These are phyloP conservation scores for Eremomyces bilateralis DNA, from an alignment of 495 filamentous ascomycete genomes.

Conservation along the genomic window DNA sequence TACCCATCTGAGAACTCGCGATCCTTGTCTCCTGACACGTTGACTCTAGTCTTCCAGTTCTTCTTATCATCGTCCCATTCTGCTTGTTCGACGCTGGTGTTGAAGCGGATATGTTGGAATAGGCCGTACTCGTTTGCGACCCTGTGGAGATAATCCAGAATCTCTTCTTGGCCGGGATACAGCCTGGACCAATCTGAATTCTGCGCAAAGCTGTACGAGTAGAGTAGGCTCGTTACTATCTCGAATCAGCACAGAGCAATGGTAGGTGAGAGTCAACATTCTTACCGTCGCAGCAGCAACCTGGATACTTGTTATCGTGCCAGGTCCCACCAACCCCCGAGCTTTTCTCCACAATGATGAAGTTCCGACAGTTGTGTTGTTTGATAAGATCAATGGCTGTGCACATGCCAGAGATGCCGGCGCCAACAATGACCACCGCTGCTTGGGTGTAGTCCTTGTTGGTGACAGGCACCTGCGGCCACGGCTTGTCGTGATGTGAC, in stretches of 20 bases:
- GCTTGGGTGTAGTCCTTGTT: constrained; percentile 22
- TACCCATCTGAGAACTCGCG: constrained; percentile 23
- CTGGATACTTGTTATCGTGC: constrained; percentile 31
- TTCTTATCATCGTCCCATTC: constrained; percentile 32
- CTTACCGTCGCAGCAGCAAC: constrained; percentile 30
- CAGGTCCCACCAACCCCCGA: constrained; percentile 33
- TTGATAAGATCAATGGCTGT: constrained; percentile 36
- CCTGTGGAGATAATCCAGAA: constrained; percentile 33
- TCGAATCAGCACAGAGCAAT: constrained; percentile 1
- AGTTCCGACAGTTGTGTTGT: constrained; percentile 28
- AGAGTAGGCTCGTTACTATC: constrained; percentile 27
- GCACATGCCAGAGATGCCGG: constrained; percentile 31
- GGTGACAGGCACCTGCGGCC: constrained; percentile 14
- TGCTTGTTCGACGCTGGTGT: constrained; percentile 26
- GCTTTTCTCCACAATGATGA: constrained; percentile 33
- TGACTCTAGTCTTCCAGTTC: constrained; percentile 31
- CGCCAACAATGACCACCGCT: constrained; percentile 32
- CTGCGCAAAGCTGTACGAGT: constrained; percentile 46
- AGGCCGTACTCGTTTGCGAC: constrained; percentile 38
- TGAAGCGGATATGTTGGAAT: constrained; percentile 34
- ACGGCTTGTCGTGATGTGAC: constrained; percentile 11
- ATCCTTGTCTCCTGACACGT: constrained; percentile 25
- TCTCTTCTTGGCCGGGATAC: constrained; percentile 42
- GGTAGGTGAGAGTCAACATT: background rate
- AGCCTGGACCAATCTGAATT: constrained; percentile 40